Percentiles rank a stretch among this genome's conserved stretches.
These are phyloP conservation scores for Pilaira anomala DNA, from an alignment of 192 early-diverging fungal species.

Conservation along the genomic window DNA sequence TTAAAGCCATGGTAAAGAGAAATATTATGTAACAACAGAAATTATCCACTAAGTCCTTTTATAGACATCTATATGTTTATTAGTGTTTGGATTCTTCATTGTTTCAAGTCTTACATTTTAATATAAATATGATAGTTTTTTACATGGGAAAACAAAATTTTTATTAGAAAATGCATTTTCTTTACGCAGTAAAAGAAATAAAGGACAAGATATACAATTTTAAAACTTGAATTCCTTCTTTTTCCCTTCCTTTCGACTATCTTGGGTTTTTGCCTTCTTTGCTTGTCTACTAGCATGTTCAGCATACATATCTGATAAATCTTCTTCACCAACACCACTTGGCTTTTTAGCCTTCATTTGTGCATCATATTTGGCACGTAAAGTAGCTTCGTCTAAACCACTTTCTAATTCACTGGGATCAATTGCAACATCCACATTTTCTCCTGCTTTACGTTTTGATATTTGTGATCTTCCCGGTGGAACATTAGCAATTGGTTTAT, in stretches of 20 bases:
- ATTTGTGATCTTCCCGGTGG: constrained; percentile 39
- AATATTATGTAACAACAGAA: not conserved
- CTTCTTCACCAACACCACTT: constrained; percentile 54
- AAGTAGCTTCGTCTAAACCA: constrained; percentile 65
- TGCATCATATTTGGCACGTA: constrained; percentile 78
- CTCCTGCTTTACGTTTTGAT: constrained; percentile 54
- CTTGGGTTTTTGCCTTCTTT: constrained; percentile 67
- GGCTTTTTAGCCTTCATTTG: constrained; percentile 50
- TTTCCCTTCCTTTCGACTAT: constrained; percentile 39
- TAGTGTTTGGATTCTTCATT: constrained; percentile 5
- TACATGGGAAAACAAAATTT: not conserved
- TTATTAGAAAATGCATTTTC: not conserved
- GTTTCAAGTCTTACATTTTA: not conserved
- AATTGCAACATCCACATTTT: constrained; percentile 77
- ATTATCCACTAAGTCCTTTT: too few relatives aligned
- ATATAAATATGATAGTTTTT: not conserved
- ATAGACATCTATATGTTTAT: constrained; percentile 9
- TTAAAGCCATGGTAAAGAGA: not conserved
- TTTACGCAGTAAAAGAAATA: not conserved
- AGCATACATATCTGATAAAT: constrained; percentile 86
- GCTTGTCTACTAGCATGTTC: constrained; percentile 73
- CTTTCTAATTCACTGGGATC: constrained; percentile 89
- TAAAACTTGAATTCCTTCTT: constrained; percentile 46
- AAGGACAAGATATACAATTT: too few relatives aligned
- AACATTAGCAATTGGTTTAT: constrained; percentile 43